These are phyloP conservation scores for Aspergillus eucalypticola DNA, from an alignment of 2,329 filamentous ascomycete genomes.

Conservation along the genomic window DNA sequence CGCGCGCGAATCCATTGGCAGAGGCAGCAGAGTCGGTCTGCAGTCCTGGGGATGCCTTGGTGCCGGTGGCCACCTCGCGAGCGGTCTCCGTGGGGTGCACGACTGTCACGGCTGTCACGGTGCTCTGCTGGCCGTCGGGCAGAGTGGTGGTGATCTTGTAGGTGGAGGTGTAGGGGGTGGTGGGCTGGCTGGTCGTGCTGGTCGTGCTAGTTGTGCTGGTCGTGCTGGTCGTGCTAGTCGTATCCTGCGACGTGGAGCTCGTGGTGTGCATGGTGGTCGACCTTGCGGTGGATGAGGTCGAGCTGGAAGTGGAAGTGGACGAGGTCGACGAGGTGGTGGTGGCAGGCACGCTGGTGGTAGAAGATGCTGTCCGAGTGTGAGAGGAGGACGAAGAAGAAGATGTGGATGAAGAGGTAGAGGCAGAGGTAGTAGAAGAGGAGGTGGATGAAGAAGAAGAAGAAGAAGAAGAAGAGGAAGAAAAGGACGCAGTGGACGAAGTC, in stretches of 20 bases:
- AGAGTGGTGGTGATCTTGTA: conserved; percentile 44
- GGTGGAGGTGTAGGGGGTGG: conserved; percentile 41
- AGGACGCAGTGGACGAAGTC: conserved; percentile 3
- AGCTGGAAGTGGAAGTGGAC: conserved; percentile 15
- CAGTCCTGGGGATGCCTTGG: conserved; percentile 37
- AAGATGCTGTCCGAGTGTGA: conserved; percentile 8
- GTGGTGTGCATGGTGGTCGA: conserved; percentile 23
- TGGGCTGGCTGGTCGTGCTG: conserved; percentile 6
- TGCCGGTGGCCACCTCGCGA: conserved; percentile 25
- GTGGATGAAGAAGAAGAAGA: background rate
- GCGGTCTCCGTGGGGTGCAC: conserved; percentile 39
- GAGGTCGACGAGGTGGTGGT: conserved; percentile 13
- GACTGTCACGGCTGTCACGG: conserved; percentile 48
- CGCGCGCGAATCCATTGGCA: conserved; percentile 32
- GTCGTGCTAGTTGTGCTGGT: conserved; percentile 15
- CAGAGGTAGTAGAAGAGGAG: conserved; percentile 7
- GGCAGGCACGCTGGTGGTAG: conserved; percentile 10
- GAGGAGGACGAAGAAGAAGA: conserved; percentile 8
- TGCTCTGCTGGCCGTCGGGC: conserved; percentile 43
- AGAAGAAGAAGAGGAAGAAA: no score
- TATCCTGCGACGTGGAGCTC: conserved; percentile 19
- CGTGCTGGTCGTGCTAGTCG: conserved; percentile 9
- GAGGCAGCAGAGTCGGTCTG: conserved; percentile 41
- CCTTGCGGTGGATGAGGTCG: conserved; percentile 14
- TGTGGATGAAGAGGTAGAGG: conserved; percentile 13